These are phyloP conservation scores for Aspergillus sclerotioniger DNA, from an alignment of 495 filamentous ascomycete species.

Conservation along the genomic window DNA sequence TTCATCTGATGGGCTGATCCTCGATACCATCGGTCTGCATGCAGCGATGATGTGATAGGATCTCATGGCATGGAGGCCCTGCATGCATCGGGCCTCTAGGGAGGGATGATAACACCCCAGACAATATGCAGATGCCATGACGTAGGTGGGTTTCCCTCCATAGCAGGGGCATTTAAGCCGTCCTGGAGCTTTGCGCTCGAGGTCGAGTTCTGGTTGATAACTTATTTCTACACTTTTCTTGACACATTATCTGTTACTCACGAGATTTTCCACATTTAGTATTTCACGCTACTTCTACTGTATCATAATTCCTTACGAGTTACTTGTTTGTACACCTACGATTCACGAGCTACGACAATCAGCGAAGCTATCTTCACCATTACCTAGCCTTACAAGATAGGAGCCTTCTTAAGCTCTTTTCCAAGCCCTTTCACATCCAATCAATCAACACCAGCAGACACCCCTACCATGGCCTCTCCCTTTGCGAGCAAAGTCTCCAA, in stretches of 20 bases:
- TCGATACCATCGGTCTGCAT: too few species aligned
- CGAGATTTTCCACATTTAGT: not conserved
- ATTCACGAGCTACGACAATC: not conserved
- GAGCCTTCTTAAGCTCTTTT: not conserved
- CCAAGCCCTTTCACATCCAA: not conserved
- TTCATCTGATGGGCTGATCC: not conserved
- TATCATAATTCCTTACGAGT: not conserved
- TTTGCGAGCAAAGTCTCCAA: conserved; percentile 3
- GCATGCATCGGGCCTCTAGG: too few species aligned
- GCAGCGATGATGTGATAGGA: not conserved
- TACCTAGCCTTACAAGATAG: not conserved
- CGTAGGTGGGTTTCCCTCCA: conserved; percentile 1
- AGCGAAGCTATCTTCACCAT: not conserved
- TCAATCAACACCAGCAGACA: not conserved
- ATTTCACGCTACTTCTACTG: not conserved
- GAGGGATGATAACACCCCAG: too few species aligned
- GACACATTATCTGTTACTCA: not conserved
- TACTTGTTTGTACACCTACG: not conserved
- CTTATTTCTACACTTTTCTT: not conserved
- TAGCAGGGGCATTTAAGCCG: not conserved
- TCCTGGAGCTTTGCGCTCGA: too few species aligned
- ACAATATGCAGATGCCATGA: not conserved
- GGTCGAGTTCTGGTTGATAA: too few species aligned
- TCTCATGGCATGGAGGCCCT: not conserved
- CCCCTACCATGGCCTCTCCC: not conserved